Percentiles rank a stretch among this genome's conserved stretches.
phyloP scores from a whole-genome alignment of 371 early-diverging fungal species.

The Quaeritorhiza haematococci region DNA sequence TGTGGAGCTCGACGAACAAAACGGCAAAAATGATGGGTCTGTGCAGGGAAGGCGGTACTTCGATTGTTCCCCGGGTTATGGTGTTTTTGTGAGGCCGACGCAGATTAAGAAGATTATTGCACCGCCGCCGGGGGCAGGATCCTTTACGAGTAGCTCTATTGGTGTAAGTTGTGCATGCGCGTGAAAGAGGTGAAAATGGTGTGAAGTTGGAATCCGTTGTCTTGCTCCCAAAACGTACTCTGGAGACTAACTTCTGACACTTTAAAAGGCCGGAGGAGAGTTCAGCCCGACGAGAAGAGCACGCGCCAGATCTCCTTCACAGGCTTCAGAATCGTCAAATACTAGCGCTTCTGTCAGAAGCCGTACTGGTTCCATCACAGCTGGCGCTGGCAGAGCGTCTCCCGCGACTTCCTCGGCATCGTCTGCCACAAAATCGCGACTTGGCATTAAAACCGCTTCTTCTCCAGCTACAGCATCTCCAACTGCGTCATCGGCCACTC shows the following conservation, averaged over 20 bases:
- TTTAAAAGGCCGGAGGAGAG: too few species aligned
- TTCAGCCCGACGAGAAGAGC: too few species aligned
- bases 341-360: too few species aligned
- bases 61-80: conserved; percentile 63
- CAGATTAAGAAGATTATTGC: conserved; percentile 19
- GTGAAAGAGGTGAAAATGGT: not conserved
- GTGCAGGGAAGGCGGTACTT: conserved; percentile 70
- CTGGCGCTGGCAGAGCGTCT: too few species aligned
- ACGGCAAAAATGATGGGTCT: conserved; percentile 83
- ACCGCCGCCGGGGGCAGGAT: not conserved
- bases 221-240: not conserved
- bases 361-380: too few species aligned
- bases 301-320: too few species aligned
- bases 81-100: conserved; percentile 70
- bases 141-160: not conserved
- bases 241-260: too few species aligned
- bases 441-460: too few species aligned
- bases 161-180: not conserved
- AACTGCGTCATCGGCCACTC: not conserved
- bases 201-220: not conserved
- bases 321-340: too few species aligned
- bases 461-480: too few species aligned
- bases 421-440: too few species aligned
- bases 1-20: conserved; percentile 85
- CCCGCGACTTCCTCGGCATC: too few species aligned